These are phyloP conservation scores for Tricholoma terreum DNA, from an alignment of 768 basidiomycete genomes.

Conservation along the genomic window DNA sequence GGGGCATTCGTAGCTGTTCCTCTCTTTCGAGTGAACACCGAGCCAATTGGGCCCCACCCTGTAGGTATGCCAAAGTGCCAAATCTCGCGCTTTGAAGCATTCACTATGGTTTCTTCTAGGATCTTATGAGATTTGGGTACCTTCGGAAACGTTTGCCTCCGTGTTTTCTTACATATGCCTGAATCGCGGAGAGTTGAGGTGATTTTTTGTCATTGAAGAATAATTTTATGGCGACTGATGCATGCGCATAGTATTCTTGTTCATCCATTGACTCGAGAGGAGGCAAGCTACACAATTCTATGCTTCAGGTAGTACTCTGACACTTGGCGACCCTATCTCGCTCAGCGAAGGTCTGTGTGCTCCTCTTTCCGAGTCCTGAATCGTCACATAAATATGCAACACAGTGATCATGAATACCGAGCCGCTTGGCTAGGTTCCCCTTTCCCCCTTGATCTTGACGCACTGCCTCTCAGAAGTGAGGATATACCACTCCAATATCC, in stretches of 20 bases:
- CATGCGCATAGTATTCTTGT: constrained; percentile 56
- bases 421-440: constrained; percentile 73
- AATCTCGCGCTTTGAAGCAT: neutral
- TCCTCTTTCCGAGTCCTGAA: neutral
- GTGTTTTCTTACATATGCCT: constrained; percentile 76
- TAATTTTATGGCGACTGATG: neutral
- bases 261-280: constrained; percentile 70
- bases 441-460: constrained; percentile 61
- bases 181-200: constrained; percentile 71
- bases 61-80: constrained; percentile 45
- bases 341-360: constrained; percentile 47
- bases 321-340: constrained; percentile 2
- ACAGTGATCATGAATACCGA: constrained; percentile 69
- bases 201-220: neutral
- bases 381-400: neutral
- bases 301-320: neutral
- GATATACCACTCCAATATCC: constrained; percentile 67
- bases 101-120: constrained; percentile 36
- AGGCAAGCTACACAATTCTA: constrained; percentile 43
- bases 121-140: constrained; percentile 81
- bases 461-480: constrained; percentile 48
- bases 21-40: constrained; percentile 64
- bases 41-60: constrained; percentile 73
- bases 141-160: constrained; percentile 66
- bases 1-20: constrained; percentile 82